Evolutionary conservation across 2,329 filamentous ascomycete genomes (phyloP).

Genomic region (Claviceps africana): DNA sequence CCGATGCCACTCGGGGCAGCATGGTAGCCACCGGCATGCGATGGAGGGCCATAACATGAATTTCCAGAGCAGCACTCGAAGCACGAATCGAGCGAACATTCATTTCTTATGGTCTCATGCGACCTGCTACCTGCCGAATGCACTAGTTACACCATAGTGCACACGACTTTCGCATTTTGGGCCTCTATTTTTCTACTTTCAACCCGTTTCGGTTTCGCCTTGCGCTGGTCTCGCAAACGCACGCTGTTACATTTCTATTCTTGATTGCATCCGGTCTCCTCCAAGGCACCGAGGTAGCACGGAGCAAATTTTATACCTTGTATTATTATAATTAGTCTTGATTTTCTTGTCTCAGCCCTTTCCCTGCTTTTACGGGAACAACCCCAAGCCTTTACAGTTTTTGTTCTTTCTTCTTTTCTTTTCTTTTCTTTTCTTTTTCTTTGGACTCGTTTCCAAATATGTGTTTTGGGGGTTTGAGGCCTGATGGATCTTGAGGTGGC

Average conservation of each 20-base stretch:
- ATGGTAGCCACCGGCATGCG: neutral
- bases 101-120: neutral
- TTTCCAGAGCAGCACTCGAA: neutral
- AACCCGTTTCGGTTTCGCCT: neutral
- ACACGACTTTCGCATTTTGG: conserved; percentile 7
- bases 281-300: too few species aligned
- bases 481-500: neutral
- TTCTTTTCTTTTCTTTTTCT: neutral
- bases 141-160: neutral
- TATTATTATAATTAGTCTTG: neutral
- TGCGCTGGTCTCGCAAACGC: neutral
- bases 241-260: neutral
- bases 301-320: neutral
- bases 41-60: neutral
- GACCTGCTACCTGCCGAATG: neutral
- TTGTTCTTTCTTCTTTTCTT: neutral
- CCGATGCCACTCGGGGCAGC: neutral
- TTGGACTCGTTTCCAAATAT: too few species aligned
- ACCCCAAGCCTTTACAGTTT: too few species aligned
- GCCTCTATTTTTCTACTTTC: conserved; percentile 1
- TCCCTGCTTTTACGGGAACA: neutral
- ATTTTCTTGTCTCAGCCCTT: neutral
- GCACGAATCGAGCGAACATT: neutral
- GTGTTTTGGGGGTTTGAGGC: neutral
- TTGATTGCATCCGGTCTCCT: neutral